phyloP scores from a whole-genome alignment of 345 rosid genomes.

The Euclidium syriacum region DNA sequence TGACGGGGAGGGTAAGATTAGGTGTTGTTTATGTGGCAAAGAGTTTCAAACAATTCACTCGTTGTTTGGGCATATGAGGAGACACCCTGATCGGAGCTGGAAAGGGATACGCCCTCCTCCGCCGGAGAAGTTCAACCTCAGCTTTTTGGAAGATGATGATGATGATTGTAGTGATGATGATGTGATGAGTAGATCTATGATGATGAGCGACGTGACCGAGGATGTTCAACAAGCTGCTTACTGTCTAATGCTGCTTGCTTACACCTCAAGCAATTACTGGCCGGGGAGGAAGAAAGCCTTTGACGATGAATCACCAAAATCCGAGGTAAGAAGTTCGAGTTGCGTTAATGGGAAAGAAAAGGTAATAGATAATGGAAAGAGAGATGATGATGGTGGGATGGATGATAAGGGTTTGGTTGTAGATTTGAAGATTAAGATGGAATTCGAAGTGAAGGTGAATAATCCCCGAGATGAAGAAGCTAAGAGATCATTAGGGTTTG shows the following conservation, averaged over 20 bases:
- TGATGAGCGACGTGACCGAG: neutral
- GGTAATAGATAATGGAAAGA: too few species aligned
- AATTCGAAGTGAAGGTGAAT: neutral
- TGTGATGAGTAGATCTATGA: conserved; percentile 7
- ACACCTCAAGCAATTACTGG: neutral
- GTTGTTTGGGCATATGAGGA: conserved; percentile 81
- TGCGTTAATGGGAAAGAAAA: neutral
- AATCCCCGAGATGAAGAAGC: neutral
- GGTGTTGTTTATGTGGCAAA: conserved; percentile 38
- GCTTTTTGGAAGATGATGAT: neutral
- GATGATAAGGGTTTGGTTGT: conserved; percentile 12
- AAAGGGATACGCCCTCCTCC: conserved; percentile 50
- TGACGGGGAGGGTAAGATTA: conserved; percentile 23
- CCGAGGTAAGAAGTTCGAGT: conserved; percentile 18
- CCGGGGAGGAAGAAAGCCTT: neutral
- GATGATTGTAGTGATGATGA: neutral
- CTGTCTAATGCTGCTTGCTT: conserved; percentile 12
- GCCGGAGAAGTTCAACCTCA: neutral
- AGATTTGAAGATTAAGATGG: conserved; percentile 24
- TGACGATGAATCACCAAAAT: neutral
- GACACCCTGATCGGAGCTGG: conserved; percentile 68
- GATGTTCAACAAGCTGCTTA: conserved; percentile 25
- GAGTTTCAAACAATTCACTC: conserved; percentile 39
- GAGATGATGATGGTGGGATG: neutral
- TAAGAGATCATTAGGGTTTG: conserved; percentile 25